Percentiles rank a stretch among this genome's conserved stretches.
These are phyloP conservation scores for Solanum aculeatissimum DNA, from an alignment of 305 asterid species.

Conservation along the genomic window DNA sequence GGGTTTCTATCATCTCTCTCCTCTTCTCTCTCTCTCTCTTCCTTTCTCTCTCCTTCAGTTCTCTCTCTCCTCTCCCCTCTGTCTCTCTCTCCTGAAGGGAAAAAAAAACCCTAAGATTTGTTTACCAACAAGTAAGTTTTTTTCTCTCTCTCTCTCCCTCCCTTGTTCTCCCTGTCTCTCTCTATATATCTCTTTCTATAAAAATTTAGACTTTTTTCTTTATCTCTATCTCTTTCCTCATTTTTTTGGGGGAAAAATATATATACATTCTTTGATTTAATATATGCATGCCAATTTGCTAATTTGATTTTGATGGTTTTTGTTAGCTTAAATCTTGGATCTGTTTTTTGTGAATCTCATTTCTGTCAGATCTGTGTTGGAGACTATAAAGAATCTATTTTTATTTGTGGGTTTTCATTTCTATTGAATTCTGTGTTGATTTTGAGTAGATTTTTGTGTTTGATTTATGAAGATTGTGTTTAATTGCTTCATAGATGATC, in stretches of 20 bases:
- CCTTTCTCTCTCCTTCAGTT: neutral
- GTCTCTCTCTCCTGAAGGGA: slow-evolving; percentile 33
- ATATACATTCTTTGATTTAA: neutral
- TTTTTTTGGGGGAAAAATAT: neutral
- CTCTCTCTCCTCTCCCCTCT: slow-evolving; percentile 4
- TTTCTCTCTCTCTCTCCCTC: slow-evolving; percentile 5
- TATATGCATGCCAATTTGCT: slow-evolving; percentile 5
- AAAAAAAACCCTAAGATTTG: slow-evolving; percentile 64
- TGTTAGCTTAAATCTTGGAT: slow-evolving; percentile 22
- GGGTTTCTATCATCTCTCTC: slow-evolving; percentile 23
- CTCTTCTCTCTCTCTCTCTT: slow-evolving; percentile 8
- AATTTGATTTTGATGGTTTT: slow-evolving; percentile 8
- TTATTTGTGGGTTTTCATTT: slow-evolving; percentile 10
- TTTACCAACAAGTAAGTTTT: slow-evolving; percentile 75
- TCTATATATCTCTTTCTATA: slow-evolving; percentile 15
- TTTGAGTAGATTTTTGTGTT: neutral
- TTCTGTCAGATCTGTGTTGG: slow-evolving; percentile 33
- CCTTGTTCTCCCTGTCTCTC: slow-evolving; percentile 15
- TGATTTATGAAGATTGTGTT: neutral
- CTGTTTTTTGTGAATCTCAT: slow-evolving; percentile 10
- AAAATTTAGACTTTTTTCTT: slow-evolving; percentile 27
- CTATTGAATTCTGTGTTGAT: neutral
- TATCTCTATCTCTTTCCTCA: slow-evolving; percentile 11
- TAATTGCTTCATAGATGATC: neutral
- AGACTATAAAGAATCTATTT: slow-evolving; percentile 18